phyloP scores from a whole-genome alignment of 2,329 filamentous ascomycete species.

The Ophiocordyceps camponoti-saundersi region DNA sequence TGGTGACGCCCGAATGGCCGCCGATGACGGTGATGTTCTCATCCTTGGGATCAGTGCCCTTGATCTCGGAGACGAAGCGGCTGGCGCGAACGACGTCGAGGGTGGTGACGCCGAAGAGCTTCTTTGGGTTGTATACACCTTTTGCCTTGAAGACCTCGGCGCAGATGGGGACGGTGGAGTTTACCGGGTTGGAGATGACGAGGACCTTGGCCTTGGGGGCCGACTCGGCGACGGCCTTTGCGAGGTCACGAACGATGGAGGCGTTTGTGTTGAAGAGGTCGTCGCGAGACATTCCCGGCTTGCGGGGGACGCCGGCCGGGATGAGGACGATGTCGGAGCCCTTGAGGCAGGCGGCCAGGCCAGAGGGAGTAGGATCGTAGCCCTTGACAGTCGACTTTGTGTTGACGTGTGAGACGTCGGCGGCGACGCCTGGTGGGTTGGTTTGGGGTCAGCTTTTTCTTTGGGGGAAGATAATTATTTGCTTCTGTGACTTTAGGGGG shows the following conservation, averaged over 20 bases:
- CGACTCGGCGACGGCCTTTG: conserved; percentile 81
- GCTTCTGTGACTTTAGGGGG: conserved; percentile 6
- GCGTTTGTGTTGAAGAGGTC: conserved; percentile 99
- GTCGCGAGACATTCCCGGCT: conserved; percentile 99
- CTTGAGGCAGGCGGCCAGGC: conserved; percentile 55
- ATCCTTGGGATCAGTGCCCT: conserved; percentile 73
- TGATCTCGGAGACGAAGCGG: conserved; percentile 93
- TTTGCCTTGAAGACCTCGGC: conserved; percentile 91
- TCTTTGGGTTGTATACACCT: conserved; percentile 98
- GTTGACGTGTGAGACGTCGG: conserved; percentile 98
- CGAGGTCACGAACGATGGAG: conserved; percentile 95
- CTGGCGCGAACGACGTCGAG: conserved; percentile 96
- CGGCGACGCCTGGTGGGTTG: conserved; percentile 64
- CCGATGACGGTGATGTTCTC: conserved; percentile 94
- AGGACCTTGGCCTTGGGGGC: conserved; percentile 87
- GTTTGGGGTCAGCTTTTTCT: not conserved
- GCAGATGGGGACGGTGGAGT: conserved; percentile 97
- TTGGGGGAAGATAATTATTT: not conserved
- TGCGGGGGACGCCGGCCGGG: conserved; percentile 94
- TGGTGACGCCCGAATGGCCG: conserved; percentile 95
- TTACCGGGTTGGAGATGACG: conserved; percentile 98
- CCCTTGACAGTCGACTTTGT: conserved; percentile 91
- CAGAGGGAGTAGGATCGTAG: conserved; percentile 61
- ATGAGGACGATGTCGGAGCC: conserved; percentile 90
- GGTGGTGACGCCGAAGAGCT: conserved; percentile 97